A percentile compares a stretch with the other conserved stretches of the same genome.
These are phyloP conservation scores for Litchi chinensis DNA, from an alignment of 345 rosid genomes.

Conservation along the genomic window DNA sequence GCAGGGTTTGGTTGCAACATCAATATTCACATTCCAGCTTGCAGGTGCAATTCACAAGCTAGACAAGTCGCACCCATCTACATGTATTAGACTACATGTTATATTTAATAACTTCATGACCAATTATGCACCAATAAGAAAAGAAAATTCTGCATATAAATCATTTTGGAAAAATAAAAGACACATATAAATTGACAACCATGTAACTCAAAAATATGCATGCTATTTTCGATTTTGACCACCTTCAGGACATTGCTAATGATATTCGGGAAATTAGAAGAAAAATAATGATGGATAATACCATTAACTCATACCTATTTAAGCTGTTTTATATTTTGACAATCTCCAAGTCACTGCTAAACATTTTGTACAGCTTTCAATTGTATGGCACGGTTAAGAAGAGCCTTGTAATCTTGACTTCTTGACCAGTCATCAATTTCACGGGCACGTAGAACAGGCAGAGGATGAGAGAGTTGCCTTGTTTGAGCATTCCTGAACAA, in stretches of 20 bases:
- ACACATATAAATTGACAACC: not conserved
- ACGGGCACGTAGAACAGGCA: slow-evolving; percentile 98
- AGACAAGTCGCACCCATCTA: not conserved
- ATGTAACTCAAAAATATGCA: not conserved
- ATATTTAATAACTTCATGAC: not conserved
- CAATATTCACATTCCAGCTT: slow-evolving; percentile 1
- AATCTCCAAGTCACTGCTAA: slow-evolving; percentile 33
- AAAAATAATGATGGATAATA: not conserved
- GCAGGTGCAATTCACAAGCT: not conserved
- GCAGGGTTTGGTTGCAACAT: not conserved
- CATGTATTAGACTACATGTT: not conserved
- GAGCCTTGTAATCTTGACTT: slow-evolving; percentile 63
- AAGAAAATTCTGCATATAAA: not conserved
- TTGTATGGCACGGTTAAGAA: slow-evolving; percentile 65
- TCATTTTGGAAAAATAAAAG: slow-evolving; percentile 1
- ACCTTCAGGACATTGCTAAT: not conserved
- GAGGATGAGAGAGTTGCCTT: slow-evolving; percentile 87
- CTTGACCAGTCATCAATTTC: slow-evolving; percentile 96
- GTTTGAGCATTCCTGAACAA: slow-evolving; percentile 90
- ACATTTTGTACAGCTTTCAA: slow-evolving; percentile 34
- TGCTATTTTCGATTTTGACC: not conserved
- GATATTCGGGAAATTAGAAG: slow-evolving; percentile 7
- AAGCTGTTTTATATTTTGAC: slow-evolving; percentile 18
- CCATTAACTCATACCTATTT: slow-evolving; percentile 15
- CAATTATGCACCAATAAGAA: not conserved